A percentile compares a stretch with the other conserved stretches of the same genome.
Conservation (phyloP, 371 early-diverging fungal species). For the Actinomucor elegans region DNA sequence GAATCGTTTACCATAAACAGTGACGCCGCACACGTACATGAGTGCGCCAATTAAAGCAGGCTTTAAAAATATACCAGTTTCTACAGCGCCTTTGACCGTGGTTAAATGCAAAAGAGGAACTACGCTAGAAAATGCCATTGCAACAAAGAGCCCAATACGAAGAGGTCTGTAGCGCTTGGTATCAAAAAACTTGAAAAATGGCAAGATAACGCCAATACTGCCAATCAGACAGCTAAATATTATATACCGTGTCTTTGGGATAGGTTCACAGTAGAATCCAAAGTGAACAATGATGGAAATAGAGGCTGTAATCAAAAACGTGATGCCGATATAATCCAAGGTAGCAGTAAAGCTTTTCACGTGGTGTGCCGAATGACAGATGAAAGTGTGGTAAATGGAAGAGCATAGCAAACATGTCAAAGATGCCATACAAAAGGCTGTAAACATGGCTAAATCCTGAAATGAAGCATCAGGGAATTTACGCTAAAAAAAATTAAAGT, state of each 20-base stretch:
- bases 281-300: slow-evolving; percentile 55
- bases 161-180: slow-evolving; percentile 52
- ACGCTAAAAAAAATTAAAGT: slow-evolving; percentile 11
- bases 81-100: slow-evolving; percentile 39
- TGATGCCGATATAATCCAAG: slow-evolving; percentile 65
- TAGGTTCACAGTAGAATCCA: slow-evolving; percentile 57
- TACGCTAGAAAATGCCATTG: slow-evolving; percentile 62
- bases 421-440: slow-evolving; percentile 53
- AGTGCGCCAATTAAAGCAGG: slow-evolving; percentile 50
- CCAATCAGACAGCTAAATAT: slow-evolving; percentile 55
- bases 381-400: slow-evolving; percentile 62
- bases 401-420: slow-evolving; percentile 59
- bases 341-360: slow-evolving; percentile 60
- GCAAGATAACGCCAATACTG: slow-evolving; percentile 56
- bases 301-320: slow-evolving; percentile 60
- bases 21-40: slow-evolving; percentile 60
- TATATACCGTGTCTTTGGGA: slow-evolving; percentile 41
- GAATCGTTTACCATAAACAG: slow-evolving; percentile 49
- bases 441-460: slow-evolving; percentile 46
- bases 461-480: slow-evolving; percentile 45
- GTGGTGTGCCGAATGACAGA: slow-evolving; percentile 50
- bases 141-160: slow-evolving; percentile 61
- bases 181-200: slow-evolving; percentile 61
- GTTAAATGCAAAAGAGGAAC: slow-evolving; percentile 60
- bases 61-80: slow-evolving; percentile 48